These are phyloP conservation scores for Hypomyces rosellus DNA, from an alignment of 2,329 filamentous ascomycete genomes.

Conservation along the genomic window DNA sequence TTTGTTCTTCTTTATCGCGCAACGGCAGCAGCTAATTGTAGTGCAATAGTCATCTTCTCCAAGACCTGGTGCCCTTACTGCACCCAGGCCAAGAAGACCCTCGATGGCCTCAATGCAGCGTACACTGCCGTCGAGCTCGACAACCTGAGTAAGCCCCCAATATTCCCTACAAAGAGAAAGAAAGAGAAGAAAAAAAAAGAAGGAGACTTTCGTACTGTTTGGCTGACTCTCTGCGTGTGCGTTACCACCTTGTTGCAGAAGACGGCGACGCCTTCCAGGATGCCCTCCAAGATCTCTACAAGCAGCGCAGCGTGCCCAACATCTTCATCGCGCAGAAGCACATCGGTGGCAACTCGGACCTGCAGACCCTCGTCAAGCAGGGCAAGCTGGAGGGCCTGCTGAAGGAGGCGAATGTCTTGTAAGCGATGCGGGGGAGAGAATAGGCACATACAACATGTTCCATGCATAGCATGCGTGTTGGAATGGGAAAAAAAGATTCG, in stretches of 20 bases:
- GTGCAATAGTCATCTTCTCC: slow-evolving; percentile 72
- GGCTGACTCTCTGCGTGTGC: too few relatives aligned
- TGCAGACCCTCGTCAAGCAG: slow-evolving; percentile 52
- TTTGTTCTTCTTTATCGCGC: neutral
- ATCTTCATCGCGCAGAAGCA: slow-evolving; percentile 88
- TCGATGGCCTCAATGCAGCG: slow-evolving; percentile 65
- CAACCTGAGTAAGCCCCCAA: slow-evolving; percentile 69
- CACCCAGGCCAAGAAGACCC: slow-evolving; percentile 65
- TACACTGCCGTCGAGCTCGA: slow-evolving; percentile 78
- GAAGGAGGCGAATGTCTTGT: slow-evolving; percentile 35
- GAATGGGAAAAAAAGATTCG: too few relatives aligned
- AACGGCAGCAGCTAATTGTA: neutral
- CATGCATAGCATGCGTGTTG: too few relatives aligned
- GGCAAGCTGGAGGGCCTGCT: slow-evolving; percentile 37
- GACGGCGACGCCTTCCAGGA: slow-evolving; percentile 80
- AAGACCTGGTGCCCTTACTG: slow-evolving; percentile 98
- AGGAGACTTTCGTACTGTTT: too few relatives aligned
- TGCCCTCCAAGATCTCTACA: slow-evolving; percentile 71
- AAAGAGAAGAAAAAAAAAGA: too few relatives aligned
- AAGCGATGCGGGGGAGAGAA: slow-evolving; percentile 24
- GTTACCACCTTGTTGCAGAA: slow-evolving; percentile 39
- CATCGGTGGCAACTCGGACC: slow-evolving; percentile 92
- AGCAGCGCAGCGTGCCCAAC: slow-evolving; percentile 89
- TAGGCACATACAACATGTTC: too few relatives aligned
- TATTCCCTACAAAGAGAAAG: slow-evolving; percentile 18